Evolutionary conservation across 169 alveolate species (phyloP).

Genomic region (Eimeria brunetti): DNA sequence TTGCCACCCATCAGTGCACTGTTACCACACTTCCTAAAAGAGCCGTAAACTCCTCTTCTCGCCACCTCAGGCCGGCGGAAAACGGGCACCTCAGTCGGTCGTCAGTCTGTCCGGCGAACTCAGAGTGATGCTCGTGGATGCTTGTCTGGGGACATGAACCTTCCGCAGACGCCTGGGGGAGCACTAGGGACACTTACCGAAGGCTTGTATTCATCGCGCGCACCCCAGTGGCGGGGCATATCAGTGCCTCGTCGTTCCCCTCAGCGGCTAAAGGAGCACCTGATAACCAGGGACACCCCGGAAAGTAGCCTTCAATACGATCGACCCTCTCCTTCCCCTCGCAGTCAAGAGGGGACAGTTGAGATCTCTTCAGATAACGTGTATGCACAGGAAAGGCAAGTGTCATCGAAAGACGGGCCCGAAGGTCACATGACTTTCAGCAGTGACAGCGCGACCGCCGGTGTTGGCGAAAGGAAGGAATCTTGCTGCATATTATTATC

Average conservation of each 20-base stretch:
- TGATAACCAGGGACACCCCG: slow-evolving; percentile 23
- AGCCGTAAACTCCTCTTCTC: background rate
- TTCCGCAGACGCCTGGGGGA: background rate
- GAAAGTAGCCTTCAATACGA: background rate
- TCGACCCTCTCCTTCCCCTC: background rate
- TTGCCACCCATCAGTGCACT: background rate
- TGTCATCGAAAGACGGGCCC: background rate
- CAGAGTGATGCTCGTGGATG: background rate
- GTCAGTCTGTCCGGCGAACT: background rate
- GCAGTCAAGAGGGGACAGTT: background rate
- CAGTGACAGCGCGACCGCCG: background rate
- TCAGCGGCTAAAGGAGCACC: background rate
- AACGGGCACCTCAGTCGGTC: background rate
- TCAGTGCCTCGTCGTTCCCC: slow-evolving; percentile 17
- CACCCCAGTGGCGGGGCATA: background rate
- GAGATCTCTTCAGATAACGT: background rate
- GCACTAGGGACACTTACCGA: background rate
- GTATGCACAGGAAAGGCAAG: background rate
- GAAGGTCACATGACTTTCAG: background rate
- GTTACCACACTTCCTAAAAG: background rate
- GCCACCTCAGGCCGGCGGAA: slow-evolving; percentile 36
- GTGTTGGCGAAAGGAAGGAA: background rate
- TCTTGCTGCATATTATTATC: background rate
- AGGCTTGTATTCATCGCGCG: background rate
- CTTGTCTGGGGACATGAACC: background rate